phyloP scores from a whole-genome alignment of 345 rosid species.

The Odontarrhena argentea region DNA sequence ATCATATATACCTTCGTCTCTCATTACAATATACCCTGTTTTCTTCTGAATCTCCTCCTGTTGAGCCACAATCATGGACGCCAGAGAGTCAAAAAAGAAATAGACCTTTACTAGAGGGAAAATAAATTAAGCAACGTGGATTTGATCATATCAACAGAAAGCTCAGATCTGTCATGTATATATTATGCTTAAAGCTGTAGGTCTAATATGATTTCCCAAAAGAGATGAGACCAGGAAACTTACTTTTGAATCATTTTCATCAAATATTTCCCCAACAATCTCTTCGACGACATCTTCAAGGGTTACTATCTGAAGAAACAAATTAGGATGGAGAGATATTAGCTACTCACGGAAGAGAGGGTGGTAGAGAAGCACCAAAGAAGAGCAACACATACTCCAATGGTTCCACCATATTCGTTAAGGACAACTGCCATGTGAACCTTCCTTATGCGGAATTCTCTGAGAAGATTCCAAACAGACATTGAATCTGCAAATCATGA shows the following conservation, averaged over 20 bases:
- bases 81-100: conserved; percentile 7
- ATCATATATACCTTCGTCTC: conserved; percentile 91
- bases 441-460: conserved; percentile 97
- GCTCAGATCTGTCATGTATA: too few relatives aligned
- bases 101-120: conserved; percentile 11
- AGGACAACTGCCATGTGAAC: conserved; percentile 99
- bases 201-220: conserved; percentile 12
- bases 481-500: conserved; percentile 78
- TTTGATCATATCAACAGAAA: conserved; percentile 4
- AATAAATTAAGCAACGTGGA: conserved; percentile 10
- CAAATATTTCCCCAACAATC: conserved; percentile 98
- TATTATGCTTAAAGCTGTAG: not conserved
- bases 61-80: conserved; percentile 29
- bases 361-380: conserved; percentile 18
- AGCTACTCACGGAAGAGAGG: conserved; percentile 22
- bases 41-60: conserved; percentile 99
- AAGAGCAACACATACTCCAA: conserved; percentile 70
- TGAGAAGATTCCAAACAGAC: conserved; percentile 99
- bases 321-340: conserved; percentile 17
- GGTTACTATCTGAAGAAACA: conserved; percentile 75
- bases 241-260: conserved; percentile 97
- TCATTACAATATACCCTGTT: conserved; percentile 96
- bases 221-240: conserved; percentile 31
- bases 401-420: conserved; percentile 96
- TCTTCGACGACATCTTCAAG: conserved; percentile 98